phyloP scores from a whole-genome alignment of 2,329 filamentous ascomycete genomes.

The Chaetomium globosum region DNA sequence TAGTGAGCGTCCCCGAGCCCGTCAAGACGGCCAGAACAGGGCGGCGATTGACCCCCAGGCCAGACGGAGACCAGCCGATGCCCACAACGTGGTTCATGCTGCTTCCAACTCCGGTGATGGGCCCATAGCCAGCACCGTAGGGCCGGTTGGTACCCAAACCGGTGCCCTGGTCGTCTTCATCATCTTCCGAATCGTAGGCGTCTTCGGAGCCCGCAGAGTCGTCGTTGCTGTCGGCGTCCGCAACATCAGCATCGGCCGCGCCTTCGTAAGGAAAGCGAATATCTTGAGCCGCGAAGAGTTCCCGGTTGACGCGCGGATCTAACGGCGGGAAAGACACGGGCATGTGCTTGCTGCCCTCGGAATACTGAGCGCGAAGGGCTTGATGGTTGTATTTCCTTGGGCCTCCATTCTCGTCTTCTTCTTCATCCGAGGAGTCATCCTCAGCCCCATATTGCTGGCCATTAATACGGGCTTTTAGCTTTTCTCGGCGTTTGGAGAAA shows the following conservation, averaged over 20 bases:
- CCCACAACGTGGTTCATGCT: conserved; percentile 59
- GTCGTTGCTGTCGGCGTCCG: conserved; percentile 32
- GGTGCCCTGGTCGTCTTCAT: conserved; percentile 31
- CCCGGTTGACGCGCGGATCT: conserved; percentile 50
- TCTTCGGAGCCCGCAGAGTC: conserved; percentile 37
- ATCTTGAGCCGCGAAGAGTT: conserved; percentile 48
- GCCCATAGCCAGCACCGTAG: conserved; percentile 51
- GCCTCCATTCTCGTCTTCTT: conserved; percentile 35
- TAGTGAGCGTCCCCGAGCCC: conserved; percentile 53
- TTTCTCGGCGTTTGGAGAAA: conserved; percentile 27
- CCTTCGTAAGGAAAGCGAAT: conserved; percentile 41
- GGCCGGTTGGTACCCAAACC: conserved; percentile 40
- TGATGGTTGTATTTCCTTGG: conserved; percentile 34
- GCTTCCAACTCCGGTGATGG: conserved; percentile 52
- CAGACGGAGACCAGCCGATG: conserved; percentile 61
- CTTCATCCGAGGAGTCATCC: conserved; percentile 32
- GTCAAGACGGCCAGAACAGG: conserved; percentile 56
- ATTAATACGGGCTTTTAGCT: not conserved
- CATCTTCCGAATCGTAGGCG: conserved; percentile 37
- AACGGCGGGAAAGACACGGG: conserved; percentile 44
- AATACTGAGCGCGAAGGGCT: conserved; percentile 40
- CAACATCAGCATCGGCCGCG: conserved; percentile 24
- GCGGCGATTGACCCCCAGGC: conserved; percentile 57
- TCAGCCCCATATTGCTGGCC: conserved; percentile 26
- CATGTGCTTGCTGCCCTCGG: conserved; percentile 42